Evolutionary conservation across 148 eudicot genomes (phyloP).

Genomic region (Diospyros lotus): DNA sequence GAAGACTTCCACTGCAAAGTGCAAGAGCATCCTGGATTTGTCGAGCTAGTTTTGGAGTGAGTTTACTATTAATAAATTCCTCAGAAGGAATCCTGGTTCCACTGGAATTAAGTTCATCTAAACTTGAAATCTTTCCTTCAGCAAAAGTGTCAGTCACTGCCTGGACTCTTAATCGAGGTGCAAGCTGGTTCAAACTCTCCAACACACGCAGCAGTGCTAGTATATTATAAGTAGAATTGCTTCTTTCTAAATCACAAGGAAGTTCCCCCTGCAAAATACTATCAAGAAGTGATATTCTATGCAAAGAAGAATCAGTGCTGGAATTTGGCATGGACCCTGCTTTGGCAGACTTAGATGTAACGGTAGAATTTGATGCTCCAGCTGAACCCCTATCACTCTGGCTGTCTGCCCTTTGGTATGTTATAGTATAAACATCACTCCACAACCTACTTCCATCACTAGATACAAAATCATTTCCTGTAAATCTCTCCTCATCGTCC

Average conservation of each 20-base stretch:
- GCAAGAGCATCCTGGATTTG: constrained; percentile 99
- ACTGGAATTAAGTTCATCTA: constrained; percentile 48
- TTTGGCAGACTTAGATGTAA: constrained; percentile 47
- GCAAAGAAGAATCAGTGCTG: constrained; percentile 32
- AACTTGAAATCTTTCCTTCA: constrained; percentile 58
- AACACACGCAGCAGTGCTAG: constrained; percentile 74
- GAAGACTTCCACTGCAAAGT: constrained; percentile 94
- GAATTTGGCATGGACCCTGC: constrained; percentile 40
- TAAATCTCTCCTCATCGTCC: constrained; percentile 74
- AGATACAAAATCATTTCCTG: constrained; percentile 53
- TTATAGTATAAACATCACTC: constrained; percentile 83
- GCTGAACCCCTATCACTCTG: constrained; percentile 48
- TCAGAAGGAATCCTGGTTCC: constrained; percentile 58
- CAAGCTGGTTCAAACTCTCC: constrained; percentile 96
- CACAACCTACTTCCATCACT: constrained; percentile 86
- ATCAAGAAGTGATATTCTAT: constrained; percentile 63
- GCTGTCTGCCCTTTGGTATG: constrained; percentile 69
- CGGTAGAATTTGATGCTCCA: constrained; percentile 37
- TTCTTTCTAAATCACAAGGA: constrained; percentile 87
- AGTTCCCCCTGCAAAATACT: constrained; percentile 90
- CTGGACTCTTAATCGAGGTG: constrained; percentile 77
- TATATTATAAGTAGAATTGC: constrained; percentile 76
- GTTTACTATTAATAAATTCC: constrained; percentile 84
- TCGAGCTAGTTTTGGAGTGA: constrained; percentile 91
- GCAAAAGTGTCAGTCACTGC: constrained; percentile 58